Conservation (phyloP, 2,329 filamentous ascomycete species). For the Pseudogymnoascus sp. region DNA sequence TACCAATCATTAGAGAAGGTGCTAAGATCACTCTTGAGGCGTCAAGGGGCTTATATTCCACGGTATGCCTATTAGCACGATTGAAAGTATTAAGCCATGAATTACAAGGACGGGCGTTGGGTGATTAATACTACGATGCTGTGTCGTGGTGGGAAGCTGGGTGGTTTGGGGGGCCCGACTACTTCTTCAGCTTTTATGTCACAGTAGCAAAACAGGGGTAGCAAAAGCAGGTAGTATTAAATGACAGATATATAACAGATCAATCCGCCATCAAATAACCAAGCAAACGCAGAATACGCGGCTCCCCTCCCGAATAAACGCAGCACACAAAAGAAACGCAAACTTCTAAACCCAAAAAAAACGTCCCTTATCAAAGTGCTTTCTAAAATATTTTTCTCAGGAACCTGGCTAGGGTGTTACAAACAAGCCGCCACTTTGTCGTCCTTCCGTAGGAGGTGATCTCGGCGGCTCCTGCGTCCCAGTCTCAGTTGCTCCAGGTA, state of each 20-base stretch:
- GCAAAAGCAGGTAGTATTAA: background rate
- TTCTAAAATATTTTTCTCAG: background rate
- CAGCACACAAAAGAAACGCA: background rate
- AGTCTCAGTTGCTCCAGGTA: background rate
- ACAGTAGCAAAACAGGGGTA: background rate
- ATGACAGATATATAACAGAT: background rate
- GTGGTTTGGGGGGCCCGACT: slow-evolving; percentile 17
- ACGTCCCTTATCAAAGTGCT: background rate
- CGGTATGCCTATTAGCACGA: too few species aligned
- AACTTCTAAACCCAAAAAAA: background rate
- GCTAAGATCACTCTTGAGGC: too few species aligned
- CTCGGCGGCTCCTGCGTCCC: background rate
- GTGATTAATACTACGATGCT: background rate
- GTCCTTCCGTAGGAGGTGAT: background rate
- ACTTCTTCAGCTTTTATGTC: too few species aligned
- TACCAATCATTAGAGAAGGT: too few species aligned
- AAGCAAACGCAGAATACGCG: background rate
- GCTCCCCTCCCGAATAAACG: background rate
- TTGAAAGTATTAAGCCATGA: too few species aligned
- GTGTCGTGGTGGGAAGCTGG: background rate
- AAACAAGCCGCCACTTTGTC: background rate
- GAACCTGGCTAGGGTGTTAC: background rate
- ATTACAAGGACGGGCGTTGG: too few species aligned
- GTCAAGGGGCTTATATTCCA: background rate
- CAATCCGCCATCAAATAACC: background rate